A percentile compares a stretch with the other conserved stretches of the same genome.
Conservation (phyloP, 495 filamentous ascomycete species). For the Tuber borchii region DNA sequence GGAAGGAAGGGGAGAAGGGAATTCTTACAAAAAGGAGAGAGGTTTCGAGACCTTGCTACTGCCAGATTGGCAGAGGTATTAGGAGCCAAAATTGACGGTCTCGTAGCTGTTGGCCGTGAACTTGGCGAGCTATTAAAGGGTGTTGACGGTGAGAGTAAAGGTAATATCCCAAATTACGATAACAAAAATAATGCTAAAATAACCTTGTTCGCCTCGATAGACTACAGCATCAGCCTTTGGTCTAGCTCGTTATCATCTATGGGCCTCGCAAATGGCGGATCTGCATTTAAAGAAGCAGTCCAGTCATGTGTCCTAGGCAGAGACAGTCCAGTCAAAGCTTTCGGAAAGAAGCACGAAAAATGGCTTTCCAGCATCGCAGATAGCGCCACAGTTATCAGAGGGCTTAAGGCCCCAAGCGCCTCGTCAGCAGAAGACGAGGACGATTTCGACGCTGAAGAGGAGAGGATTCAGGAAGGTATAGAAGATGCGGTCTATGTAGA, state of each 20-base stretch:
- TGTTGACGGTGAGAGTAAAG: conserved; percentile 57
- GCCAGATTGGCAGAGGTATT: conserved; percentile 56
- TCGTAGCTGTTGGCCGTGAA: conserved; percentile 56
- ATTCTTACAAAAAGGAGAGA: conserved; percentile 44
- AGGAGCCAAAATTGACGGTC: conserved; percentile 51
- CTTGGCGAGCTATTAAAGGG: conserved; percentile 49
- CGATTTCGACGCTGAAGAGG: conserved; percentile 66
- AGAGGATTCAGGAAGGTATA: conserved; percentile 61
- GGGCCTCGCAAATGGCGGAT: conserved; percentile 53
- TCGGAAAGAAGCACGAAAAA: conserved; percentile 55
- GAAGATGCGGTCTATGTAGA: conserved; percentile 64
- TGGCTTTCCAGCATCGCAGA: conserved; percentile 63
- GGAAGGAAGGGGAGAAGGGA: conserved; percentile 47
- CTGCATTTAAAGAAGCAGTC: conserved; percentile 51
- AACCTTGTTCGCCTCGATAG: conserved; percentile 45
- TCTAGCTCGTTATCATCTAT: conserved; percentile 41
- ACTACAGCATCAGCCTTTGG: conserved; percentile 25
- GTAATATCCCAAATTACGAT: conserved; percentile 46
- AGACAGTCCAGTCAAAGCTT: conserved; percentile 56
- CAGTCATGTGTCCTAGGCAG: conserved; percentile 56
- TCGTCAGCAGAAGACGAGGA: conserved; percentile 55
- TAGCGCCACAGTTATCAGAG: conserved; percentile 56
- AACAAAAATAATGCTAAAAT: conserved; percentile 45
- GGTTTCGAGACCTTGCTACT: conserved; percentile 63
- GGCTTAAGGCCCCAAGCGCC: conserved; percentile 63